phyloP scores from a whole-genome alignment of 75 land plant species.

The Chamaecyparis obtusa region DNA sequence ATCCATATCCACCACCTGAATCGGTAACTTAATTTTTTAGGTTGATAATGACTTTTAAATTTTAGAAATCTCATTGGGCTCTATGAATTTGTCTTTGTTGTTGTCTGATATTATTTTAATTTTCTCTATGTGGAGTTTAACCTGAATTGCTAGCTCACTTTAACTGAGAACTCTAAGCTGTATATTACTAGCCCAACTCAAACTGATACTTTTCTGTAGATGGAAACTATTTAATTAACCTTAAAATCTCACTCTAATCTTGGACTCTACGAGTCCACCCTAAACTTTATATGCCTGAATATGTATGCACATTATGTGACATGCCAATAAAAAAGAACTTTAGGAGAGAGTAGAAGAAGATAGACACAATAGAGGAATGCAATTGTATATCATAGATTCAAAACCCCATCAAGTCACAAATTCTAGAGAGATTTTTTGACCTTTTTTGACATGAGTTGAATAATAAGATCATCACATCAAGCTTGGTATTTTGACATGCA shows the following conservation, averaged over 20 bases:
- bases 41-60: not conserved
- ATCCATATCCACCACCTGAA: no score
- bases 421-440: no score
- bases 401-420: not conserved
- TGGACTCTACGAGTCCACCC: not conserved
- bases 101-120: not conserved
- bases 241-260: not conserved
- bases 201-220: no score
- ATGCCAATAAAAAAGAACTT: not conserved
- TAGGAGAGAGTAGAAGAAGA: not conserved
- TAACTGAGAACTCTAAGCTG: not conserved
- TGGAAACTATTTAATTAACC: no score
- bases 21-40: no score
- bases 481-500: not conserved
- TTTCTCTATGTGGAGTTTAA: no score
- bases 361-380: not conserved
- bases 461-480: not conserved
- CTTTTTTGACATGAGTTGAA: not conserved
- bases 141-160: not conserved
- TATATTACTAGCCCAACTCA: not conserved
- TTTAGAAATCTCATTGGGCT: not conserved
- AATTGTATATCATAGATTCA: not conserved
- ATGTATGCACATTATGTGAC: not conserved
- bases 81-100: not conserved
- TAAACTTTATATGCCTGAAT: not conserved